These are phyloP conservation scores for Microbotryum scabiosae DNA, from an alignment of 1,284 basidiomycete genomes.

Conservation along the genomic window DNA sequence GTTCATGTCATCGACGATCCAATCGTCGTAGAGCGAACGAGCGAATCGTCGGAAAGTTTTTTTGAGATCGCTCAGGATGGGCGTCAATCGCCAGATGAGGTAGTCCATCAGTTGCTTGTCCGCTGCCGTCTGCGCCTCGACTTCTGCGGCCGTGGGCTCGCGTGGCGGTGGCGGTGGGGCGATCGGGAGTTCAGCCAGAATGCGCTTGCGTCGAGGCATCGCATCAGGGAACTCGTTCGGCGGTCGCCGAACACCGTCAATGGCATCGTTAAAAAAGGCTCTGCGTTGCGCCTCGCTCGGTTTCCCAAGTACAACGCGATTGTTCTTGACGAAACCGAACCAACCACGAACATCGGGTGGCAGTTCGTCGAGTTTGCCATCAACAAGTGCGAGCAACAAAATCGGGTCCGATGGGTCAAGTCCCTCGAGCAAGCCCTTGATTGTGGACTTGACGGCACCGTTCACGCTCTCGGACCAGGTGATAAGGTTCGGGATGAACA, in stretches of 20 bases:
- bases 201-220: constrained; percentile 67
- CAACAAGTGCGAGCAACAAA: constrained; percentile 77
- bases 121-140: constrained; percentile 71
- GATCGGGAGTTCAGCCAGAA: constrained; percentile 76
- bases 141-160: constrained; percentile 70
- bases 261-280: constrained; percentile 66
- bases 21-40: constrained; percentile 59
- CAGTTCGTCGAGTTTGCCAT: constrained; percentile 61
- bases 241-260: constrained; percentile 60
- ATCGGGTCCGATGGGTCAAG: constrained; percentile 85
- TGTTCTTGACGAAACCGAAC: constrained; percentile 76
- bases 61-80: constrained; percentile 79
- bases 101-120: constrained; percentile 72
- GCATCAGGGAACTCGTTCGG: constrained; percentile 90
- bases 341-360: constrained; percentile 78
- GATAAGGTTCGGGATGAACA: constrained; percentile 84
- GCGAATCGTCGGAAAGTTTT: constrained; percentile 89
- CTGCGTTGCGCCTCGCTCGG: constrained; percentile 56
- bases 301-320: constrained; percentile 55
- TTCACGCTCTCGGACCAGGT: constrained; percentile 80
- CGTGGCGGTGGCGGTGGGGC: constrained; percentile 84
- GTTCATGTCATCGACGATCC: constrained; percentile 38
- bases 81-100: constrained; percentile 76
- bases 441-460: constrained; percentile 73
- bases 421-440: constrained; percentile 82